These are phyloP conservation scores for Erodium texanum DNA, from an alignment of 441 rosid species.

Conservation along the genomic window DNA sequence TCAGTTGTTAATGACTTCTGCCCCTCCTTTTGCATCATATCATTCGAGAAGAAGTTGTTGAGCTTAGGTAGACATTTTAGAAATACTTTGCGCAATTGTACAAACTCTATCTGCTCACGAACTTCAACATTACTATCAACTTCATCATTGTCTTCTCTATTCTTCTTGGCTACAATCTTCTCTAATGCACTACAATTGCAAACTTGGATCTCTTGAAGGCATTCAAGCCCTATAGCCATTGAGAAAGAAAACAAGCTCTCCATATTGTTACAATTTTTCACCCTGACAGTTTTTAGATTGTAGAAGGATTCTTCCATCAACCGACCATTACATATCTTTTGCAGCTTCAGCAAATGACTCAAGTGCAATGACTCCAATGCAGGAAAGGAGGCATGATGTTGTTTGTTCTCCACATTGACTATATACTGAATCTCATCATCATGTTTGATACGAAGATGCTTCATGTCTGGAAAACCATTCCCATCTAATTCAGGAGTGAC, in stretches of 20 bases:
- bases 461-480: conserved; percentile 13
- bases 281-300: conserved; percentile 6
- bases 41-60: conserved; percentile 1
- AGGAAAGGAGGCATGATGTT: background rate
- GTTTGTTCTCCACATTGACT: background rate
- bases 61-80: conserved; percentile 12
- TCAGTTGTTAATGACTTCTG: background rate
- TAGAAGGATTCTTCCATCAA: conserved; percentile 8
- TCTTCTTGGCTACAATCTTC: conserved; percentile 1
- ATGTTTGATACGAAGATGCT: background rate
- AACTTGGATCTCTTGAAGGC: conserved; percentile 14
- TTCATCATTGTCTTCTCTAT: background rate
- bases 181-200: conserved; percentile 1
- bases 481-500: conserved; percentile 13
- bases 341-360: background rate
- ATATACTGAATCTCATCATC: background rate
- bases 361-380: conserved; percentile 19
- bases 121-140: background rate
- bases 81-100: conserved; percentile 5
- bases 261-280: conserved; percentile 9
- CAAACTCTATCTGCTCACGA: background rate
- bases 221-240: conserved; percentile 4
- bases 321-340: conserved; percentile 2
- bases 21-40: background rate
- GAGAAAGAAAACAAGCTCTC: conserved; percentile 10